A percentile compares a stretch with the other conserved stretches of the same genome.
Conservation (phyloP, 1,284 basidiomycete genomes). For the Pholiota adiposa region DNA sequence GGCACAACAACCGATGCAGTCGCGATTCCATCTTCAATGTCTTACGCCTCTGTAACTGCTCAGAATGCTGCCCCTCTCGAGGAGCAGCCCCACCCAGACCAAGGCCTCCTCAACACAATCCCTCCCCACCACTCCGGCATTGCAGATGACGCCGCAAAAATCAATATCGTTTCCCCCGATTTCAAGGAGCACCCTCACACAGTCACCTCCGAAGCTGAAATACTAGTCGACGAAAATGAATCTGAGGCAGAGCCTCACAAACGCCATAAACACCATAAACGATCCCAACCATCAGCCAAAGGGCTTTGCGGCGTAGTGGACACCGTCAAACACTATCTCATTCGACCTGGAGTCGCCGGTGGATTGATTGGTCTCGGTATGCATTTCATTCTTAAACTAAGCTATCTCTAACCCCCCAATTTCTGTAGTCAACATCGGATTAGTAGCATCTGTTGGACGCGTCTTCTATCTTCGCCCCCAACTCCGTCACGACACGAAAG, state of each 20-base stretch:
- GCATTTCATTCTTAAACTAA: slow-evolving; percentile 21
- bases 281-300: slow-evolving; percentile 53
- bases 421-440: slow-evolving; percentile 77
- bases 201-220: background rate
- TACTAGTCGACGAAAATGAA: slow-evolving; percentile 17
- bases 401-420: background rate
- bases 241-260: slow-evolving; percentile 27
- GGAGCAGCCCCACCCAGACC: slow-evolving; percentile 63
- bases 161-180: slow-evolving; percentile 54
- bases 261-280: background rate
- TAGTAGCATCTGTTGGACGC: slow-evolving; percentile 66
- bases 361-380: slow-evolving; percentile 73
- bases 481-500: slow-evolving; percentile 62
- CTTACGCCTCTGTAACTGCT: slow-evolving; percentile 69
- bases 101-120: slow-evolving; percentile 61
- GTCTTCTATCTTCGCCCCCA: slow-evolving; percentile 69
- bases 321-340: slow-evolving; percentile 59
- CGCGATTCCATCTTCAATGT: slow-evolving; percentile 43
- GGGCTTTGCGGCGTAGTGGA: slow-evolving; percentile 60
- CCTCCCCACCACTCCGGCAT: slow-evolving; percentile 42
- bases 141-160: slow-evolving; percentile 55
- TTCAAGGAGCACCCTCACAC: slow-evolving; percentile 50
- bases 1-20: background rate
- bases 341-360: slow-evolving; percentile 73
- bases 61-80: slow-evolving; percentile 53